These are phyloP conservation scores for Acrasis kona DNA, from an alignment of 78 protist genomes.

Conservation along the genomic window DNA sequence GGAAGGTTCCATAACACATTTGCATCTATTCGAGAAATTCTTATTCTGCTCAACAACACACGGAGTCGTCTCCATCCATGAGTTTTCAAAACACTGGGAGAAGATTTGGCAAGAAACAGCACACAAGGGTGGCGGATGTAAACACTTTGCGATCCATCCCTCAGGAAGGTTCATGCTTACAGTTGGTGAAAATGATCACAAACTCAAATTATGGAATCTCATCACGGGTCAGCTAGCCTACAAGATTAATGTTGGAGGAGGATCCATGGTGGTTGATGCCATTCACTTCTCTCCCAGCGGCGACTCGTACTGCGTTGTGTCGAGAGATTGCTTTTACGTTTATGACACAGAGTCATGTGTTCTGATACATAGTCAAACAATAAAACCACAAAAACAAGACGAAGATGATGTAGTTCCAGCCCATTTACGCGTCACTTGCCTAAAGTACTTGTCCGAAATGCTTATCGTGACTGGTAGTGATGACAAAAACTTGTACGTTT, in stretches of 20 bases:
- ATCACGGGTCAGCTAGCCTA: no score
- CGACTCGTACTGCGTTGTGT: background rate
- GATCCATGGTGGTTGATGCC: background rate
- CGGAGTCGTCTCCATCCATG: background rate
- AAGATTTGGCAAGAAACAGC: background rate
- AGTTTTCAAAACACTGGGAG: background rate
- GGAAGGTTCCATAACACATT: background rate
- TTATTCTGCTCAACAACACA: background rate
- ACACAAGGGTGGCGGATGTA: background rate
- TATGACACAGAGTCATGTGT: background rate
- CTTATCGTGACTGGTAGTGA: no score
- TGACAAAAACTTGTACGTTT: background rate
- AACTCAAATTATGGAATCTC: background rate
- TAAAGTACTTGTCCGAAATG: background rate
- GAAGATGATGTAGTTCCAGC: background rate
- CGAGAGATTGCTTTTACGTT: background rate
- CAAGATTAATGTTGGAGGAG: no score
- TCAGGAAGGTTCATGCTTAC: background rate
- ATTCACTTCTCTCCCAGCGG: background rate
- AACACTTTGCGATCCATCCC: background rate
- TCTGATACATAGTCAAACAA: no score
- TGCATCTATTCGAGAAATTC: background rate
- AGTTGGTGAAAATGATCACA: background rate
- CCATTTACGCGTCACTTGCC: background rate
- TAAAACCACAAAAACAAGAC: background rate